Percentiles rank a stretch among this genome's conserved stretches.
phyloP scores from a whole-genome alignment of 2,329 filamentous ascomycete species.

The Penicillium olsonii region DNA sequence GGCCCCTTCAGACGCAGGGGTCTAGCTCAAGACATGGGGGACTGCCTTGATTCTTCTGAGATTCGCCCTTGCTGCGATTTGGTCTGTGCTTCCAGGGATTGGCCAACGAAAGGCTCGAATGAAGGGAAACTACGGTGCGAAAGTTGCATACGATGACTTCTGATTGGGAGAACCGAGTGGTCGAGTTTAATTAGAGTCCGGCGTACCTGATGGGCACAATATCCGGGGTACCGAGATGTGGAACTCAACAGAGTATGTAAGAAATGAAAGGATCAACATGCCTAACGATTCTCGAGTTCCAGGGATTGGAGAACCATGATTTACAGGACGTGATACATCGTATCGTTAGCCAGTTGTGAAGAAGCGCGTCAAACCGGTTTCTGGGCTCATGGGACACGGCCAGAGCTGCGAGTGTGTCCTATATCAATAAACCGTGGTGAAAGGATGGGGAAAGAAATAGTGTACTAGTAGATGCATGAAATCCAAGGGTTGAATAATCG shows the following conservation, averaged over 20 bases:
- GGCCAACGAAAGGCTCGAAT: not conserved
- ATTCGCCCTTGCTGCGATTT: slow-evolving; percentile 28
- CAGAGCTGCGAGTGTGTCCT: slow-evolving; percentile 4
- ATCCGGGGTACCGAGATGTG: not conserved
- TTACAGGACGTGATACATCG: not conserved
- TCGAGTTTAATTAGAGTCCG: not conserved
- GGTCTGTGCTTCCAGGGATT: slow-evolving; percentile 27
- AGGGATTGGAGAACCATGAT: not conserved
- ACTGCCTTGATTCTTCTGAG: slow-evolving; percentile 3
- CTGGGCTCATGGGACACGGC: slow-evolving; percentile 1
- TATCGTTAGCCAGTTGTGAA: slow-evolving; percentile 4
- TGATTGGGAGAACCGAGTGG: too few species aligned
- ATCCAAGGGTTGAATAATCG: not conserved
- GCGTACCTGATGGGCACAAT: not conserved
- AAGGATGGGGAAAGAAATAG: not conserved
- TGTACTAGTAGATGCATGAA: slow-evolving; percentile 3
- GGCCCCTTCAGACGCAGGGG: slow-evolving; percentile 25
- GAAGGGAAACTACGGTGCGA: not conserved
- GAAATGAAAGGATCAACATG: not conserved
- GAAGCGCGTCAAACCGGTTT: slow-evolving; percentile 8
- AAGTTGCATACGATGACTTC: too few species aligned
- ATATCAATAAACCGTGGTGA: slow-evolving; percentile 6
- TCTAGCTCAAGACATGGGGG: slow-evolving; percentile 17
- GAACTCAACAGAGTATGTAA: not conserved
- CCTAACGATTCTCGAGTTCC: not conserved